Conservation (phyloP, 2,329 filamentous ascomycete species). For the Sphaerulina vaccinii region DNA sequence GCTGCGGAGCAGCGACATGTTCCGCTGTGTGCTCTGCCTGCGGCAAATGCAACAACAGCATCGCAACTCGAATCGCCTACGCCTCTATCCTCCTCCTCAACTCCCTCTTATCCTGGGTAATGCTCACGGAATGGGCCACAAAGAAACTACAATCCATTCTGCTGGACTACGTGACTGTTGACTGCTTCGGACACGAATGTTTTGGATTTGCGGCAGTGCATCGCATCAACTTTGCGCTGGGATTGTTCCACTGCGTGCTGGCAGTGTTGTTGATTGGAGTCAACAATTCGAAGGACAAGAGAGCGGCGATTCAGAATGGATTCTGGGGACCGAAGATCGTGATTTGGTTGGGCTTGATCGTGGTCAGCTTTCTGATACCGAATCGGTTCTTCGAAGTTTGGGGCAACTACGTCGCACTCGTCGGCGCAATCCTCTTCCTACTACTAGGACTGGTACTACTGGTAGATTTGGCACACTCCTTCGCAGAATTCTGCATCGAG, state of each 20-base stretch:
- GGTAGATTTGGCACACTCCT: constrained; percentile 92
- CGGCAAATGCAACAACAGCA: constrained; percentile 95
- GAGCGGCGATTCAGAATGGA: constrained; percentile 91
- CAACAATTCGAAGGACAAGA: constrained; percentile 78
- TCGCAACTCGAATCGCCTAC: constrained; percentile 87
- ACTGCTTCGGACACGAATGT: constrained; percentile 80
- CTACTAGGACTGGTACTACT: constrained; percentile 87
- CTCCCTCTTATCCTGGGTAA: constrained; percentile 96
- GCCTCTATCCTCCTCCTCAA: constrained; percentile 90
- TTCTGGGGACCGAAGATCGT: constrained; percentile 98
- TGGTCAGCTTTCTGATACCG: constrained; percentile 92
- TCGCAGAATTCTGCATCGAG: constrained; percentile 92
- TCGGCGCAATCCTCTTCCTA: constrained; percentile 88
- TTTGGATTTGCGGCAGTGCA: constrained; percentile 96
- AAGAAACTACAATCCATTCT: constrained; percentile 91
- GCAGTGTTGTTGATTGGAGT: constrained; percentile 84
- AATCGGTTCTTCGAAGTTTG: constrained; percentile 93
- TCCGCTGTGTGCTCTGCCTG: constrained; percentile 94
- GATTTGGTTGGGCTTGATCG: constrained; percentile 80
- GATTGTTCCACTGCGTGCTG: constrained; percentile 86
- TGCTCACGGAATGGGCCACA: constrained; percentile 98
- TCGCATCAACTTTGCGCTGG: constrained; percentile 95
- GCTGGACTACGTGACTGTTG: constrained; percentile 93
- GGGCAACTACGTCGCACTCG: constrained; percentile 89
- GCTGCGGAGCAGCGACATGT: constrained; percentile 91